Evolutionary conservation across 2,329 filamentous ascomycete genomes (phyloP).

Genomic region (Epichloe baconii): DNA sequence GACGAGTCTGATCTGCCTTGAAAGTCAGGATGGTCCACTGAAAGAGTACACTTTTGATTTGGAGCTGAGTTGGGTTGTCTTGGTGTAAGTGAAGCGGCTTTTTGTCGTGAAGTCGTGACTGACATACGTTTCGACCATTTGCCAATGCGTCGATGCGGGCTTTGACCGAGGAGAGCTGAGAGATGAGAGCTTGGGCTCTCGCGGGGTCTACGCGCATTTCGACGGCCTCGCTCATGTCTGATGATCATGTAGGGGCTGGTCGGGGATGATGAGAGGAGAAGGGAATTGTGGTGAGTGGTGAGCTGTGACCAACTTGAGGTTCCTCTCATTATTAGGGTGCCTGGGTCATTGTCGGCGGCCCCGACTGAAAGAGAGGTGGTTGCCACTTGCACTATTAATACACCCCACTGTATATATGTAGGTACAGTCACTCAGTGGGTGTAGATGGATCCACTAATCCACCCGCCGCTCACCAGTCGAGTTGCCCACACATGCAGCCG

Average conservation of each 20-base stretch:
- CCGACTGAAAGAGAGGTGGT: neutral
- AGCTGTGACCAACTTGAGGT: neutral
- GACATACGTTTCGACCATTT: constrained; percentile 39
- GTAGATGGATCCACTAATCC: too few species aligned
- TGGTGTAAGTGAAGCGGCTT: neutral
- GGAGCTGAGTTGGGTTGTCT: neutral
- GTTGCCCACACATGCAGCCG: neutral
- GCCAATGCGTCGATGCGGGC: constrained; percentile 42
- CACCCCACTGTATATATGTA: too few species aligned
- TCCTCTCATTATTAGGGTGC: neutral
- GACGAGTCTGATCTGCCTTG: constrained; percentile 60
- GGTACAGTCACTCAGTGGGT: too few species aligned
- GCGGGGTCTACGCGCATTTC: constrained; percentile 50
- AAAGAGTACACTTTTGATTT: neutral
- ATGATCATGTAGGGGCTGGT: neutral
- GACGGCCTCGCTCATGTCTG: constrained; percentile 29
- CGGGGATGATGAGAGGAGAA: neutral
- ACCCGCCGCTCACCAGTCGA: too few species aligned
- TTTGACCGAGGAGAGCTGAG: constrained; percentile 48
- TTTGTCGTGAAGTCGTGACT: too few species aligned
- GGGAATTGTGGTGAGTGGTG: neutral
- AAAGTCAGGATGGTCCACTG: neutral
- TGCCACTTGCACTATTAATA: too few species aligned
- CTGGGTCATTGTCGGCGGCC: constrained; percentile 6
- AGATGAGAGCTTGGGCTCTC: constrained; percentile 48